Evolutionary conservation across 2,329 filamentous ascomycete species (phyloP).

Genomic region (Zasmidium angulare): DNA sequence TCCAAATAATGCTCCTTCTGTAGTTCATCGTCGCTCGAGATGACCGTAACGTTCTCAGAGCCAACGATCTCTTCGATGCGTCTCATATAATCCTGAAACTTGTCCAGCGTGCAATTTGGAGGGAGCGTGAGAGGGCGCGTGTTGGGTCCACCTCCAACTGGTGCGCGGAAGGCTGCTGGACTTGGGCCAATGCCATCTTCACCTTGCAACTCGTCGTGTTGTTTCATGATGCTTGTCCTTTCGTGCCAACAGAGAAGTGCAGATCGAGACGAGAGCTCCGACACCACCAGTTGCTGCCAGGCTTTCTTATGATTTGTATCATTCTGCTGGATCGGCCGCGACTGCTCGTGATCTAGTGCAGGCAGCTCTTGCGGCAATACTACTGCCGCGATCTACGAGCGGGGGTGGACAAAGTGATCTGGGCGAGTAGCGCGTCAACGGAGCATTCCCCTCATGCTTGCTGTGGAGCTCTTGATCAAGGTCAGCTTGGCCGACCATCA

Average conservation of each 20-base stretch:
- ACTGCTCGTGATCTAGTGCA: background rate
- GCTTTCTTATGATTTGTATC: too few relatives aligned
- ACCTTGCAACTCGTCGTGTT: constrained; percentile 10
- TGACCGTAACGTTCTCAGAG: constrained; percentile 19
- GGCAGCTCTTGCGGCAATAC: background rate
- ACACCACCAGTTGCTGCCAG: too few relatives aligned
- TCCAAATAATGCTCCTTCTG: constrained; percentile 21
- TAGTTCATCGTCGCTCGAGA: constrained; percentile 31
- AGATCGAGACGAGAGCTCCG: too few relatives aligned
- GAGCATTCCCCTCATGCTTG: background rate
- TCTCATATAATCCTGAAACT: constrained; percentile 17
- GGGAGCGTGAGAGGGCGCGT: constrained; percentile 13
- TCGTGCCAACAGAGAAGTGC: background rate
- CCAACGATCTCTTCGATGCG: constrained; percentile 13
- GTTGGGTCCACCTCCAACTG: constrained; percentile 9
- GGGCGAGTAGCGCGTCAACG: background rate
- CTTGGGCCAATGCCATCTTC: constrained; percentile 10
- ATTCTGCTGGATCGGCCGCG: too few relatives aligned
- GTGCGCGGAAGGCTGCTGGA: constrained; percentile 11
- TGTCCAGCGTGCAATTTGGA: constrained; percentile 14
- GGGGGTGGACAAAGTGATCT: background rate
- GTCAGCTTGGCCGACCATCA: background rate
- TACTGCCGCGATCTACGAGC: background rate
- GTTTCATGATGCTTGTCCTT: constrained; percentile 10
- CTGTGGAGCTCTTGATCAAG: background rate